Conservation (phyloP, 768 basidiomycete species). For the Russula earlei region DNA sequence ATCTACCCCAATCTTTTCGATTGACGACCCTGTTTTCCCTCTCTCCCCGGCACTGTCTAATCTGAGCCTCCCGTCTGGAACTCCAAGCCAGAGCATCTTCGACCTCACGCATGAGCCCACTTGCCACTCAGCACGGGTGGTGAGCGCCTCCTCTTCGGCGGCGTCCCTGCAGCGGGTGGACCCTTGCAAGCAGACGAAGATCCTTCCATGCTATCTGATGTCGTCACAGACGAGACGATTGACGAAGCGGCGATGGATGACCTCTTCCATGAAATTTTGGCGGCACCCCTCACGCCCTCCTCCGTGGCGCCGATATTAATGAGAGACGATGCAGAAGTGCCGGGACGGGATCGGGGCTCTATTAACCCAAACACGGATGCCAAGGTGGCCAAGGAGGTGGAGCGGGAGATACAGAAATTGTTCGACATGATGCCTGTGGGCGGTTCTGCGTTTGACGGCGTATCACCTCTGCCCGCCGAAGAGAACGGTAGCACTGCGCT, state of each 20-base stretch:
- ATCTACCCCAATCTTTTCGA: constrained; percentile 29
- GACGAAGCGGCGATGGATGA: constrained; percentile 59
- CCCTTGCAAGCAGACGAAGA: constrained; percentile 26
- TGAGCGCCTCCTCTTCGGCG: constrained; percentile 57
- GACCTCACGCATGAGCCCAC: constrained; percentile 48
- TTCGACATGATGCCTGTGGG: constrained; percentile 42
- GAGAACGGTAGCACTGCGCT: constrained; percentile 24
- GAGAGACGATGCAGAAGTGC: constrained; percentile 21
- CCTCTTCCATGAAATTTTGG: constrained; percentile 62
- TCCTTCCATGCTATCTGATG: not conserved
- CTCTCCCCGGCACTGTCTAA: constrained; percentile 29
- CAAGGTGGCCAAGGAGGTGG: constrained; percentile 27
- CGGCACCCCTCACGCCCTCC: constrained; percentile 33
- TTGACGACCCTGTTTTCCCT: constrained; percentile 27
- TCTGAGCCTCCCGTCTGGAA: constrained; percentile 23
- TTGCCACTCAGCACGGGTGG: constrained; percentile 99
- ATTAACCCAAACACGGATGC: not conserved
- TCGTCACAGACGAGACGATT: constrained; percentile 28
- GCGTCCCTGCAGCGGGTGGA: constrained; percentile 95
- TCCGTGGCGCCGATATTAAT: constrained; percentile 28
- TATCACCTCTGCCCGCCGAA: not conserved
- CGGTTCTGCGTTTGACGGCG: constrained; percentile 20
- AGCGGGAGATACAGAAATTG: constrained; percentile 53
- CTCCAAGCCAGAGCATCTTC: constrained; percentile 27
- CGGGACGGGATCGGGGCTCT: constrained; percentile 15